Evolutionary conservation across 2,329 filamentous ascomycete genomes (phyloP).

Genomic region (Fusarium protoensiforme): DNA sequence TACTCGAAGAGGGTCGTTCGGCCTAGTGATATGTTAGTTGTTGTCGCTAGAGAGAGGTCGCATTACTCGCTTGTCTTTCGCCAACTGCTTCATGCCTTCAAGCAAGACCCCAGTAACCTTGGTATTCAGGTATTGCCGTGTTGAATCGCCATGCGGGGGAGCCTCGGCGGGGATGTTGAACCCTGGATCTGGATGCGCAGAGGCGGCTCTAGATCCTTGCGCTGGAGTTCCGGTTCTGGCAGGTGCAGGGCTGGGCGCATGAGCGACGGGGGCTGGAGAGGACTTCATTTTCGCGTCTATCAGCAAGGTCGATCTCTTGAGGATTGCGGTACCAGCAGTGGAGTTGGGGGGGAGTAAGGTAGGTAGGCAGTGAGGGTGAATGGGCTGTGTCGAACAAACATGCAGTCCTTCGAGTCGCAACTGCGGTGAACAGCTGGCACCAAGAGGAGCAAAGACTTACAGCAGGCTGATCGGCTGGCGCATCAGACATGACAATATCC

Average conservation of each 20-base stretch:
- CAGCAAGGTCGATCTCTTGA: constrained; percentile 12
- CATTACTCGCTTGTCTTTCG: constrained; percentile 74
- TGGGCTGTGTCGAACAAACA: neutral
- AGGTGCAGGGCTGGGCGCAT: constrained; percentile 55
- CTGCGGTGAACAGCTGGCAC: neutral
- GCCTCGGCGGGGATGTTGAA: constrained; percentile 69
- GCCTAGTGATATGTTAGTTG: constrained; percentile 54
- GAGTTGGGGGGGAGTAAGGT: neutral
- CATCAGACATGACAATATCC: constrained; percentile 59
- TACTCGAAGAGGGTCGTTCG: constrained; percentile 74
- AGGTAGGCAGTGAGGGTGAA: neutral
- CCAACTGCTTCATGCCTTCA: constrained; percentile 80
- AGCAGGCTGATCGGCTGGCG: constrained; percentile 52
- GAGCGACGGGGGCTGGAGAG: constrained; percentile 51
- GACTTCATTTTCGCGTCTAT: constrained; percentile 40
- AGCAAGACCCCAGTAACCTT: constrained; percentile 75
- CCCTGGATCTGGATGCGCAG: constrained; percentile 64
- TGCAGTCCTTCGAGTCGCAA: neutral
- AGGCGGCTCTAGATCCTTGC: constrained; percentile 65
- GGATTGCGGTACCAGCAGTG: constrained; percentile 4
- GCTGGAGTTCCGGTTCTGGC: constrained; percentile 62
- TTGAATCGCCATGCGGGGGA: constrained; percentile 73
- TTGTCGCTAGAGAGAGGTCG: neutral
- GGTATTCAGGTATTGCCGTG: constrained; percentile 76
- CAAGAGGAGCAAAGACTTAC: constrained; percentile 44